phyloP scores from a whole-genome alignment of 257 asterid genomes.

The Forsythia suspensa region DNA sequence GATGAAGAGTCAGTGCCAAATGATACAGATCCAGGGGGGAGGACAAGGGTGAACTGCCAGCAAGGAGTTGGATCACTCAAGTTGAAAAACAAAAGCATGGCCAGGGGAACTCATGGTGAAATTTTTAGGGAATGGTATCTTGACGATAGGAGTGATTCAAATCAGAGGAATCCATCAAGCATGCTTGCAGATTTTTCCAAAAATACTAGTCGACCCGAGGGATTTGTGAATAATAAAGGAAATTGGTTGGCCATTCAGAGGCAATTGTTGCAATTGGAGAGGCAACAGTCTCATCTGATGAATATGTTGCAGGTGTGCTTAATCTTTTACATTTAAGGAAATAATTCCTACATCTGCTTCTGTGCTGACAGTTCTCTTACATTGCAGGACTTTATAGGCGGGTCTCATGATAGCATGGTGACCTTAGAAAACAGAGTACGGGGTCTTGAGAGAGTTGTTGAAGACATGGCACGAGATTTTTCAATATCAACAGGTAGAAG shows the following conservation, averaged over 20 bases:
- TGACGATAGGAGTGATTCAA: constrained; percentile 41
- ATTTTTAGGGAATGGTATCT: constrained; percentile 2
- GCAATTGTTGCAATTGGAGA: constrained; percentile 80
- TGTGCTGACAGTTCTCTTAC: constrained; percentile 23
- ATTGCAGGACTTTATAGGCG: constrained; percentile 92
- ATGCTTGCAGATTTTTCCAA: constrained; percentile 50
- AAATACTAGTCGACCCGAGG: constrained; percentile 63
- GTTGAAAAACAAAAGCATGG: constrained; percentile 33
- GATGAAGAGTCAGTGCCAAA: constrained; percentile 58
- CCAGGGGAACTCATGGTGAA: constrained; percentile 44
- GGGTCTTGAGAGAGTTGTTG: constrained; percentile 97
- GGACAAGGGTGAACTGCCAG: constrained; percentile 41
- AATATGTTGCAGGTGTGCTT: constrained; percentile 84
- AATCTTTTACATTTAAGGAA: constrained; percentile 13
- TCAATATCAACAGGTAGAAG: constrained; percentile 84
- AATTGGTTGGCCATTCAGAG: constrained; percentile 92
- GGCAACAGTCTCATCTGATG: constrained; percentile 93
- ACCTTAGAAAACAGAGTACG: constrained; percentile 91
- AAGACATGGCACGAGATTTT: constrained; percentile 93
- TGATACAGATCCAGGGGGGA: constrained; percentile 42
- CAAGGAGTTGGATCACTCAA: constrained; percentile 39
- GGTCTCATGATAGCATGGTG: constrained; percentile 95
- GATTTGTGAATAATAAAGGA: constrained; percentile 65
- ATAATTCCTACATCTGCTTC: constrained; percentile 22
- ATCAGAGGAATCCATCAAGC: constrained; percentile 58